These are phyloP conservation scores for Colletotrichum trifolii DNA, from an alignment of 2,329 filamentous ascomycete genomes.

Conservation along the genomic window DNA sequence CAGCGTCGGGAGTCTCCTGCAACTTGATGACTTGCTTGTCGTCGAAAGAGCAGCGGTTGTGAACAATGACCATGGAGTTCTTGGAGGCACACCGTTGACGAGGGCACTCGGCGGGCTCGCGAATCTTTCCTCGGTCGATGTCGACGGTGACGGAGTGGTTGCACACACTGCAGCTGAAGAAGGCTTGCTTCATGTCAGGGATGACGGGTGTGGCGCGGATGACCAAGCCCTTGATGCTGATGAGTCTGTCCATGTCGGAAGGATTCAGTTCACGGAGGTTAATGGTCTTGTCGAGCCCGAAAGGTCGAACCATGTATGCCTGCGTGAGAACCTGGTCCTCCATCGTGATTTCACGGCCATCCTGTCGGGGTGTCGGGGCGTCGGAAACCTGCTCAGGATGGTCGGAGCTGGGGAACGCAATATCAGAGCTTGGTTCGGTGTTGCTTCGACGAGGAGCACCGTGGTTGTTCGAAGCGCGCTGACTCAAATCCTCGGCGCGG, in stretches of 20 bases:
- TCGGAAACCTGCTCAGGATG: slow-evolving; percentile 62
- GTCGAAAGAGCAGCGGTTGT: slow-evolving; percentile 93
- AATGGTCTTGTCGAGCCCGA: slow-evolving; percentile 85
- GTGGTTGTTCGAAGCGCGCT: slow-evolving; percentile 70
- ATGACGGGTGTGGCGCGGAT: slow-evolving; percentile 97
- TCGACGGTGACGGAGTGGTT: slow-evolving; percentile 91
- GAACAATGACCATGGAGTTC: slow-evolving; percentile 98
- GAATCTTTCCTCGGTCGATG: slow-evolving; percentile 95
- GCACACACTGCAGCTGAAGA: slow-evolving; percentile 95
- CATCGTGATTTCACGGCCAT: slow-evolving; percentile 66
- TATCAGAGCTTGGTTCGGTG: slow-evolving; percentile 74
- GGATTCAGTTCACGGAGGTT: slow-evolving; percentile 96
- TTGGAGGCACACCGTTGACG: slow-evolving; percentile 82
- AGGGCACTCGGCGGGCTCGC: slow-evolving; percentile 91
- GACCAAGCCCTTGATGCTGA: slow-evolving; percentile 94
- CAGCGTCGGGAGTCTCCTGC: slow-evolving; percentile 94
- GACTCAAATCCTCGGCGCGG: slow-evolving; percentile 78
- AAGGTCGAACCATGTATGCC: slow-evolving; percentile 88
- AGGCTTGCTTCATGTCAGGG: slow-evolving; percentile 98
- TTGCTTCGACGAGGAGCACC: slow-evolving; percentile 47
- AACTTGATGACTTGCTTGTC: slow-evolving; percentile 99
- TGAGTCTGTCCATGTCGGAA: slow-evolving; percentile 85
- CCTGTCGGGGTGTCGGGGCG: slow-evolving; percentile 54
- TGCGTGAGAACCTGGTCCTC: slow-evolving; percentile 85
- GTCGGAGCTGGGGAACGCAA: slow-evolving; percentile 84